Evolutionary conservation across 495 filamentous ascomycete genomes (phyloP), one percentile per base, ranked within the genome.

Genomic region (Annulohypoxylon nitens): DNA sequence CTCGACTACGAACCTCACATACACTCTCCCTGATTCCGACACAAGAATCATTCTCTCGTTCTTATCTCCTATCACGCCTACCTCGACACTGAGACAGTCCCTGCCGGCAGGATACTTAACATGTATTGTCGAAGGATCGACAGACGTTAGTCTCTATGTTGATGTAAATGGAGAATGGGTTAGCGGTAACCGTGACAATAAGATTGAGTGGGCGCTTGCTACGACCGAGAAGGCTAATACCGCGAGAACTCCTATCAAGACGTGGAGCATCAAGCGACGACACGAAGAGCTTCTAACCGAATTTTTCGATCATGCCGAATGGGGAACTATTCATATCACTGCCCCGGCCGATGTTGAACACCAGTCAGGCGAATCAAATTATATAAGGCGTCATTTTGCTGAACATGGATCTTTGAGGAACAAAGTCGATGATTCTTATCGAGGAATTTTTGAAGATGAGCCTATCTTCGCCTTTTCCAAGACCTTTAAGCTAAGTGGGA

Each of bases 381-480:
- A 85, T 10, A 85, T 97, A 16, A 87, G 95, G n/a, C 88, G 88
- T 68, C 81, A 83, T 1, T 98, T 98, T 79, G 87, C 94, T 0
- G 85, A 86, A 58, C 89, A 87, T 20, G 91, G 93, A 14, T 86
- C 83, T 3, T 79, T 98, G 25, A 80, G 67, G 39, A 84, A 86
- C 53, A 74, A 83, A 23, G 70, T 92, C 25, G 93, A 95, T 69
- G 78, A 80, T 9, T 78, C 79, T 5, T 94, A 89, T 78, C 88
- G 94, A 4, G 81, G 84, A 18, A 92, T 97, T 63, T 90, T 91
- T 83, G 92, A 97, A 41, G 90, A 94, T 30, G 91, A 95, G 78
- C 95, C 95, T 0, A 91, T 97, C 26, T 97, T 97, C 83, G 94
- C 94, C 0, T 97, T 97, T 78, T 90, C 92, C 18, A 97, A 97